phyloP scores from a whole-genome alignment of 2,329 filamentous ascomycete genomes.

The Hymenoscyphus repandus region DNA sequence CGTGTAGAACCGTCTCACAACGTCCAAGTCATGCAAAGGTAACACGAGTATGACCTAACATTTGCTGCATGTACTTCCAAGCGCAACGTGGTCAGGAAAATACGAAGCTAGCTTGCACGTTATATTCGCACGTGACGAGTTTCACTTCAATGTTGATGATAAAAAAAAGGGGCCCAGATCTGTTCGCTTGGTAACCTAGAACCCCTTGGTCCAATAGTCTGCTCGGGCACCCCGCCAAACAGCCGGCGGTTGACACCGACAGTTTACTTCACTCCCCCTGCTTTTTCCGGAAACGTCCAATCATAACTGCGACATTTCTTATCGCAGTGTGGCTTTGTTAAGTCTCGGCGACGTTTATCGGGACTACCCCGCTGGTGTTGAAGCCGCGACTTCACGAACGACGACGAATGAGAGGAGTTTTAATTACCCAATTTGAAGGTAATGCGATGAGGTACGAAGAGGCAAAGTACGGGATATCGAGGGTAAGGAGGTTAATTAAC shows the following conservation, averaged over 20 bases:
- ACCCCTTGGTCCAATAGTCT: background rate
- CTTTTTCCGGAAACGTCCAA: background rate
- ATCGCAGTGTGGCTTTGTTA: conserved; percentile 4
- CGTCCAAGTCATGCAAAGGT: no score
- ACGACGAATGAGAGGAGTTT: conserved; percentile 4
- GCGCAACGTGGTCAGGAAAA: no score
- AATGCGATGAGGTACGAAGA: conserved; percentile 1
- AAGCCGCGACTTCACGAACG: background rate
- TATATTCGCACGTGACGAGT: no score
- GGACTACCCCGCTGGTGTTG: conserved; percentile 2
- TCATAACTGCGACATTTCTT: background rate
- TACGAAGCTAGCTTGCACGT: no score
- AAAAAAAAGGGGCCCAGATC: background rate
- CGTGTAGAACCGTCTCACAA: no score
- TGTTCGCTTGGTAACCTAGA: background rate
- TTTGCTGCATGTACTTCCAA: no score
- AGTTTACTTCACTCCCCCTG: background rate
- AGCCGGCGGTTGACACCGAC: background rate
- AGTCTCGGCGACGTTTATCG: background rate
- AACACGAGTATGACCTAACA: no score
- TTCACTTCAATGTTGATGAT: no score
- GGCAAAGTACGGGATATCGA: background rate
- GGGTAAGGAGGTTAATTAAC: background rate
- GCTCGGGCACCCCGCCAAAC: background rate
- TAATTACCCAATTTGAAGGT: conserved; percentile 4